phyloP scores from a whole-genome alignment of 2,329 filamentous ascomycete genomes.

The Fusarium dimerum region DNA sequence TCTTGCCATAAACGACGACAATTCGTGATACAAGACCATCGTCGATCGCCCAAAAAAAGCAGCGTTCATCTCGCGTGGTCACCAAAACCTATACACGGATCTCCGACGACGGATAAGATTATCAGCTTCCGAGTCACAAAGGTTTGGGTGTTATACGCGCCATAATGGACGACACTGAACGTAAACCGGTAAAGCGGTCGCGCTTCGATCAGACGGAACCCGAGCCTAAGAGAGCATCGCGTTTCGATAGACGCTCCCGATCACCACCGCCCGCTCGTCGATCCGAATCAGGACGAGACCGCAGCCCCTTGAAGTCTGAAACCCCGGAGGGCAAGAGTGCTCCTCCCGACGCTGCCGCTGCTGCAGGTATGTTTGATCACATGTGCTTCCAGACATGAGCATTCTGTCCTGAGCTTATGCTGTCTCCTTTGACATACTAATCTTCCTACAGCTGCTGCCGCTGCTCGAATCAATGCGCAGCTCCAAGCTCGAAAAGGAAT shows the following conservation, averaged over 20 bases:
- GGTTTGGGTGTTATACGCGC: conserved; percentile 1
- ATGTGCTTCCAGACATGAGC: not conserved
- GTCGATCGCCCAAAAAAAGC: not conserved
- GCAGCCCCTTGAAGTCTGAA: conserved; percentile 69
- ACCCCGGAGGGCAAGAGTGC: conserved; percentile 49
- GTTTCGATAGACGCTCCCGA: conserved; percentile 90
- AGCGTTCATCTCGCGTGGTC: not conserved
- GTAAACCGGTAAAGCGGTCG: conserved; percentile 75
- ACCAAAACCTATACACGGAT: conserved; percentile 1
- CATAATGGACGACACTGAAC: conserved; percentile 73
- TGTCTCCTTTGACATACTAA: conserved; percentile 3
- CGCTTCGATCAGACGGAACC: conserved; percentile 92
- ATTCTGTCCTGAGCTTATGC: conserved; percentile 9
- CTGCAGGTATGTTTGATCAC: conserved; percentile 62
- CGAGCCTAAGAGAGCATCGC: conserved; percentile 72
- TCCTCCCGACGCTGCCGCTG: conserved; percentile 69
- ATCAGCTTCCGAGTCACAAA: not conserved
- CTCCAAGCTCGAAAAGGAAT: conserved; percentile 85
- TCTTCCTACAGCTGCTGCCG: conserved; percentile 69
- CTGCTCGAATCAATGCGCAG: conserved; percentile 82
- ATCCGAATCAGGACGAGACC: conserved; percentile 69
- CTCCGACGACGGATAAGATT: not conserved
- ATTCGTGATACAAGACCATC: not conserved
- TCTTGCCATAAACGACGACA: conserved; percentile 1
- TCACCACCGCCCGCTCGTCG: conserved; percentile 68